phyloP scores from a whole-genome alignment of 495 filamentous ascomycete species.

The Friedmanniomyces simplex region DNA sequence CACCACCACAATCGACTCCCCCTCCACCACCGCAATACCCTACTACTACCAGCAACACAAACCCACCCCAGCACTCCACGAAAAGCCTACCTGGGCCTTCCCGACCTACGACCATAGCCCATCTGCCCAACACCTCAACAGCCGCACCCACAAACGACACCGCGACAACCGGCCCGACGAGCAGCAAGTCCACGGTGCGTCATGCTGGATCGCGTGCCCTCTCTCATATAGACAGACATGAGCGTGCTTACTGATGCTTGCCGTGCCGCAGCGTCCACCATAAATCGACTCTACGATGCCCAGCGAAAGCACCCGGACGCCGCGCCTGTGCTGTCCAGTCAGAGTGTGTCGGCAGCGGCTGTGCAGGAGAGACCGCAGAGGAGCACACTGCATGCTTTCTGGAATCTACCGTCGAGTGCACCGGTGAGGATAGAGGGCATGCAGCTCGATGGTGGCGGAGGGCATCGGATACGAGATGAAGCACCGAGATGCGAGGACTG shows the following conservation, averaged over 20 bases:
- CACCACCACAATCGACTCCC: conserved; percentile 9
- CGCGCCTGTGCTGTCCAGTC: conserved; percentile 14
- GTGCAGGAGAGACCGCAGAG: conserved; percentile 15
- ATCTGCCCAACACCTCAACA: conserved; percentile 9
- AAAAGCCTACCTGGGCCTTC: conserved; percentile 12
- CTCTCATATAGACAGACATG: no score
- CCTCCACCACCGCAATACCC: conserved; percentile 13
- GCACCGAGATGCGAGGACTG: conserved; percentile 28
- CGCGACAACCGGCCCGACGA: conserved; percentile 32
- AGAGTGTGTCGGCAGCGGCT: background rate
- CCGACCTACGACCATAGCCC: conserved; percentile 5
- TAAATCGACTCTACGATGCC: conserved; percentile 29
- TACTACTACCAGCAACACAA: conserved; percentile 15
- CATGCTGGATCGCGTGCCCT: background rate
- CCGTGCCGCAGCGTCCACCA: conserved; percentile 25
- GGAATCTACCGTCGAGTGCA: conserved; percentile 24
- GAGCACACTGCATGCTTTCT: conserved; percentile 32
- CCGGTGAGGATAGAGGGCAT: background rate
- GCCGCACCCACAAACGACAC: conserved; percentile 29
- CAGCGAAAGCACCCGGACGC: conserved; percentile 23
- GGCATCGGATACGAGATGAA: background rate
- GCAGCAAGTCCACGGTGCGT: conserved; percentile 27
- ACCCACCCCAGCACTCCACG: conserved; percentile 9
- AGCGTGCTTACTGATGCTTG: background rate
- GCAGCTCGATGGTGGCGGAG: background rate